Evolutionary conservation across 306 rosid genomes (phyloP).

Genomic region (Canavalia ensiformis): DNA sequence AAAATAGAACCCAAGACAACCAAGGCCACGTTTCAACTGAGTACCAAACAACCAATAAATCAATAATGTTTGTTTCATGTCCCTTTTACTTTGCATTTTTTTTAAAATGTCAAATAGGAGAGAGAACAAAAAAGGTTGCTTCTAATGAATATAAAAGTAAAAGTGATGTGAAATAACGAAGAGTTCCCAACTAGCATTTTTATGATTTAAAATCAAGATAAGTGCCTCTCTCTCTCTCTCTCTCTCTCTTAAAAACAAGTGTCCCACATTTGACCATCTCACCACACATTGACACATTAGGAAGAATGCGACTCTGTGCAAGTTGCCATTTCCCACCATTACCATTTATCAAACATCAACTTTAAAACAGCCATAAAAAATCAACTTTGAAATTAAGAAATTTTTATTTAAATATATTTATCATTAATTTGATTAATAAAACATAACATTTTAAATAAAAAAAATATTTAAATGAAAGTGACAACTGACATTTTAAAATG

Average conservation of each 20-base stretch:
- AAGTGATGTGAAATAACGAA: neutral
- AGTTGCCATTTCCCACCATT: slow-evolving; percentile 26
- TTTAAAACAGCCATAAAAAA: slow-evolving; percentile 4
- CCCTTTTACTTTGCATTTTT: slow-evolving; percentile 2
- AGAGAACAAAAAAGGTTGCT: neutral
- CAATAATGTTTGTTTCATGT: neutral
- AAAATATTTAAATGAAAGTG: too few relatives aligned
- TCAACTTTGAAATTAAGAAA: neutral
- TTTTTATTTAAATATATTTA: too few relatives aligned
- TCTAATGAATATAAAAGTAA: neutral
- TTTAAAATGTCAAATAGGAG: neutral
- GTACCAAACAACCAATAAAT: slow-evolving; percentile 38
- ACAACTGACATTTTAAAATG: too few relatives aligned
- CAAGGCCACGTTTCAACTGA: slow-evolving; percentile 51
- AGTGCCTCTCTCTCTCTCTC: neutral
- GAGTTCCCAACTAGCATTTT: neutral
- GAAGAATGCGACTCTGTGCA: neutral
- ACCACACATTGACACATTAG: neutral
- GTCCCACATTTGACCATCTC: slow-evolving; percentile 4
- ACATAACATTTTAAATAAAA: too few relatives aligned
- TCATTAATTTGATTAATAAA: too few relatives aligned
- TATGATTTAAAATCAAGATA: neutral
- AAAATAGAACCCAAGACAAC: slow-evolving; percentile 48
- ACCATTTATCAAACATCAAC: slow-evolving; percentile 35
- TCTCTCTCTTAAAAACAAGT: neutral